phyloP scores from a whole-genome alignment of 345 rosid genomes.

The Moricandia moricandioides region DNA sequence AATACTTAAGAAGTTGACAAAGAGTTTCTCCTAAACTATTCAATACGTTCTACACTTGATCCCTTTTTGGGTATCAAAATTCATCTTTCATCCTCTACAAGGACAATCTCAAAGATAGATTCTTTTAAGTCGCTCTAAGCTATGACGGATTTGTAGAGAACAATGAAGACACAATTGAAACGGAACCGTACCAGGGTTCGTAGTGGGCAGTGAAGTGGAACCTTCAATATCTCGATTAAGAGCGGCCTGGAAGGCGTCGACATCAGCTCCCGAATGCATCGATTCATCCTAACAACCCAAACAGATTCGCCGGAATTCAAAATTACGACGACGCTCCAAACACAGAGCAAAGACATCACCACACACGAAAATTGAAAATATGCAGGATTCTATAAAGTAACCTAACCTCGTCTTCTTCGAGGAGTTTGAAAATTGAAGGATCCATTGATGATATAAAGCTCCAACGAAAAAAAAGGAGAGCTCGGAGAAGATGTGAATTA shows the following conservation, averaged over 20 bases:
- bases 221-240: constrained; percentile 86
- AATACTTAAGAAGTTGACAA: not conserved
- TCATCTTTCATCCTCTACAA: not conserved
- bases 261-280: constrained; percentile 47
- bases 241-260: constrained; percentile 95
- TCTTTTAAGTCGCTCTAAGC: not conserved
- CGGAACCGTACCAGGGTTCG: constrained; percentile 31
- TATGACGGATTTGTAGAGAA: not conserved
- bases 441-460: constrained; percentile 48
- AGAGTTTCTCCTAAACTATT: not conserved
- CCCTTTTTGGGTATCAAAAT: not conserved
- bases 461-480: not conserved
- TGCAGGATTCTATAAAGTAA: not conserved
- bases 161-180: not conserved
- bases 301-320: constrained; percentile 17
- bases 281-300: constrained; percentile 54
- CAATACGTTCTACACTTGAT: not conserved
- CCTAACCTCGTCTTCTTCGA: constrained; percentile 90
- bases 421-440: constrained; percentile 81
- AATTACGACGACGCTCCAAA: constrained; percentile 4
- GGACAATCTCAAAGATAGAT: not conserved
- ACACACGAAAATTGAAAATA: not conserved
- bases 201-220: constrained; percentile 50
- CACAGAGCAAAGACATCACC: not conserved
- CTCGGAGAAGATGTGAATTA: not conserved